Evolutionary conservation across 176 grass and related monocot genomes (phyloP).

Genomic region (Chrysopogon serrulatus): DNA sequence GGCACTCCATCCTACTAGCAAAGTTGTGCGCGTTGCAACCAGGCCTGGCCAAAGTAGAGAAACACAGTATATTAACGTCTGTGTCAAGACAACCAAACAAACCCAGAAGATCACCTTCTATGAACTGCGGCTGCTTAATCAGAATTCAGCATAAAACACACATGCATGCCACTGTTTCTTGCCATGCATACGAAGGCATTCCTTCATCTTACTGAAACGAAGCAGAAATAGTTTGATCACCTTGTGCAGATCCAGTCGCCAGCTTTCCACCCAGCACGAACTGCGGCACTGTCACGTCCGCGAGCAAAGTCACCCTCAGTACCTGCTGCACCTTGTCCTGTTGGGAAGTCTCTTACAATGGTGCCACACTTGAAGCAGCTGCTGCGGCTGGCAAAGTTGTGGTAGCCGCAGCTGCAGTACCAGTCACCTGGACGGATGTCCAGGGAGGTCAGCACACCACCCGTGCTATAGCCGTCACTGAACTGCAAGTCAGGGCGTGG

Average conservation of each 20-base stretch:
- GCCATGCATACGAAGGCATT: background rate
- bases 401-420: slow-evolving; percentile 93
- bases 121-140: background rate
- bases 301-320: slow-evolving; percentile 23
- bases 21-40: slow-evolving; percentile 97
- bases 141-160: background rate
- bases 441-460: slow-evolving; percentile 46
- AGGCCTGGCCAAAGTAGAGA: slow-evolving; percentile 40
- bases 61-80: background rate
- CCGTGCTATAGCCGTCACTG: slow-evolving; percentile 12
- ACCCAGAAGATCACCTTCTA: background rate
- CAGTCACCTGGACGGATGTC: slow-evolving; percentile 80
- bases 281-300: slow-evolving; percentile 9
- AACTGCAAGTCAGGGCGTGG: slow-evolving; percentile 40
- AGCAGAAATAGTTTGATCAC: slow-evolving; percentile 33
- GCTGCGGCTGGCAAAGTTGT: slow-evolving; percentile 90
- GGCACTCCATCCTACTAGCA: slow-evolving; percentile 83
- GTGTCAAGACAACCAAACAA: background rate
- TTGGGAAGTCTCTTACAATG: slow-evolving; percentile 44
- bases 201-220: background rate
- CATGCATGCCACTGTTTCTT: slow-evolving; percentile 19
- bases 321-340: slow-evolving; percentile 36
- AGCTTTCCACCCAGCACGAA: slow-evolving; percentile 57
- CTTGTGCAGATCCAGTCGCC: slow-evolving; percentile 95
- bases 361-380: slow-evolving; percentile 83